Base-by-base conservation (phyloP, 2,329 filamentous ascomycete genomes). In the Aureobasidium subglaciale region DNA sequence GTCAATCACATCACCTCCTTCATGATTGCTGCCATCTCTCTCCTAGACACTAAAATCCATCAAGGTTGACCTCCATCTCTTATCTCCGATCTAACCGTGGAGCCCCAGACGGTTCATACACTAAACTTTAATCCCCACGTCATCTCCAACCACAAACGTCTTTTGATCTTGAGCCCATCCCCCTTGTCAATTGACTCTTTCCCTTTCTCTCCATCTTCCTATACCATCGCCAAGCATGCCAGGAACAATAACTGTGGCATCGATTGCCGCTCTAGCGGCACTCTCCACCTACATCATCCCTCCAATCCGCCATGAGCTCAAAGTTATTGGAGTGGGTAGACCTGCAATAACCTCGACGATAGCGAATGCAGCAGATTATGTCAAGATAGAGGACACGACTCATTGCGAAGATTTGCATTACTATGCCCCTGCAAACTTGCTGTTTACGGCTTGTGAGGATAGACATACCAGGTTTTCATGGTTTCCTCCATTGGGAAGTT, bases 391-490 rank as follows among this genome's bases (percentile, higher is more conserved):
- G 50, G 66, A 80, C 59, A 84, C 82, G 0, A 64, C 71, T 2
- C 72, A 80, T 15, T 84, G 82, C 62, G 83, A 85, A 61, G 82
- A 85, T 58, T 45, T 85, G 3, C 81, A 85, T 61, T 74, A 81
- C 55, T 76, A 84, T 58, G 63, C 63, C 1, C 64, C 73, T 0
- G 77, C 74, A 15, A 71, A 75, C 0, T 57, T 74, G 7, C 65
- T 85, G 1, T 85, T 82, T 61, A 76, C 79, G 0, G 80, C 81
- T 0, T 85, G 82, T 59, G 75, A 81, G 41, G 78, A 77, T 32
- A 63, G 68, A 1, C 60, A 64, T 0, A 68, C 68, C 0, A 70
- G 80, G 0, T 75, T 75, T 40, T 61, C 64, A 3, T 83, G 79
- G 79, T 83, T 81, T 59, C 82, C 78, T 8, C 71, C 72, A 0